Evolutionary conservation across 352 stramenopile genomes (phyloP).

Genomic region (Phytophthora capsici): DNA sequence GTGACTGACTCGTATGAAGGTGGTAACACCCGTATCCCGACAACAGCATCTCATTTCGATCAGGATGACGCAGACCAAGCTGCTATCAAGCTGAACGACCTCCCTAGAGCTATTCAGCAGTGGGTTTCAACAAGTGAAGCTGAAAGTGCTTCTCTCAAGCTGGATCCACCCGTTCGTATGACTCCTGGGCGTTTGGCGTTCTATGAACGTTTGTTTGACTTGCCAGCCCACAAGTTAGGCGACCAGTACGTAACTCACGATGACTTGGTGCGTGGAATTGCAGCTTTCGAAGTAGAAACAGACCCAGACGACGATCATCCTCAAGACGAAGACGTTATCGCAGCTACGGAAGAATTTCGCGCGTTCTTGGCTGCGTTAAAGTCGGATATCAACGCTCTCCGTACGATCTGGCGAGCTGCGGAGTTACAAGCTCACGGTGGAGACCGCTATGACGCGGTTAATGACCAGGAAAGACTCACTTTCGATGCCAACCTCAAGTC

Average conservation of each 20-base stretch:
- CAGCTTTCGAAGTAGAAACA: conserved; percentile 39
- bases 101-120: conserved; percentile 48
- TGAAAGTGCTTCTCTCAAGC: neutral
- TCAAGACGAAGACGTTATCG: conserved; percentile 14
- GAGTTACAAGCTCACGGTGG: conserved; percentile 62
- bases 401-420: conserved; percentile 69
- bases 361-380: conserved; percentile 56
- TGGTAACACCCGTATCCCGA: conserved; percentile 7
- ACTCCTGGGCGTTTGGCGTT: conserved; percentile 37
- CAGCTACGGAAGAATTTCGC: conserved; percentile 47
- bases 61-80: conserved; percentile 33
- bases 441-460: conserved; percentile 30
- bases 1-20: conserved; percentile 35
- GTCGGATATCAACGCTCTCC: conserved; percentile 58
- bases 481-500: conserved; percentile 80
- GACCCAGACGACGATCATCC: conserved; percentile 24
- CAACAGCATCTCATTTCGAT: conserved; percentile 10
- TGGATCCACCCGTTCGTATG: conserved; percentile 9
- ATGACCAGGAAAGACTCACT: conserved; percentile 50
- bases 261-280: conserved; percentile 68
- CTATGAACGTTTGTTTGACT: conserved; percentile 56
- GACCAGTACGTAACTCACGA: conserved; percentile 73
- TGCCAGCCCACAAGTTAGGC: conserved; percentile 42
- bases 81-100: conserved; percentile 58
- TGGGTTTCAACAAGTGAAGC: conserved; percentile 43